phyloP scores from a whole-genome alignment of 2,329 filamentous ascomycete species.

The Nectriaceae sp. region DNA sequence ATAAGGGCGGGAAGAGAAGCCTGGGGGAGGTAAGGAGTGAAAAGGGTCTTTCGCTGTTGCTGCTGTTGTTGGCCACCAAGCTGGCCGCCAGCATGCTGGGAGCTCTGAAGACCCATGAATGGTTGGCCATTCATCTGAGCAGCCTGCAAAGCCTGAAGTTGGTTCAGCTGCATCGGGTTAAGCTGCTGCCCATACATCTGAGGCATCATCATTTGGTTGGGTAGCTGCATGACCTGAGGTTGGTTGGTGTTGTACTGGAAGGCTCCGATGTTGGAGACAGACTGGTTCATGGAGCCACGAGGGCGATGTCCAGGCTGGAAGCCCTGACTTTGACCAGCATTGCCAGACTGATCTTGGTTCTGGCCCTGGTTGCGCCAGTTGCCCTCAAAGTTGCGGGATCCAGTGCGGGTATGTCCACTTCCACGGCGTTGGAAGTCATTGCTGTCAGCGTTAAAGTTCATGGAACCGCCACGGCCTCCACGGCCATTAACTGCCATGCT shows the following conservation, averaged over 20 bases:
- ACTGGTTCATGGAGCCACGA: constrained; percentile 83
- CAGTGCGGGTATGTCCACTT: constrained; percentile 78
- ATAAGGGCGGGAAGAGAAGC: constrained; percentile 89
- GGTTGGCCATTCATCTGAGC: constrained; percentile 79
- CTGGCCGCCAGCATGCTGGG: constrained; percentile 72
- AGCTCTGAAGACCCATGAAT: constrained; percentile 66
- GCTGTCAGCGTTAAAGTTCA: constrained; percentile 50
- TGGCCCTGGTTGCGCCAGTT: constrained; percentile 88
- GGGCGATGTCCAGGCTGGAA: constrained; percentile 93
- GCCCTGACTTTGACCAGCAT: constrained; percentile 58
- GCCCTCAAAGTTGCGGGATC: constrained; percentile 93
- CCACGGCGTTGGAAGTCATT: constrained; percentile 74
- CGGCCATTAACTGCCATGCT: constrained; percentile 81
- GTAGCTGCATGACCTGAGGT: constrained; percentile 83
- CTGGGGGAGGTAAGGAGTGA: constrained; percentile 96
- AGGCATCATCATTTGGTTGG: constrained; percentile 82
- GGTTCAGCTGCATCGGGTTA: constrained; percentile 83
- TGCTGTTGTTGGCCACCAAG: constrained; percentile 70
- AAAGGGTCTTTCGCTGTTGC: constrained; percentile 95
- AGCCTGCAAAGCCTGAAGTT: constrained; percentile 90
- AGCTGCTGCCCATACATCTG: constrained; percentile 88
- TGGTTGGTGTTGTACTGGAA: constrained; percentile 86
- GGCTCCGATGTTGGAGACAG: constrained; percentile 77
- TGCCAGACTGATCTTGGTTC: constrained; percentile 58
- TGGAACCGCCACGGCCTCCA: constrained; percentile 66